phyloP scores from a whole-genome alignment of 148 eudicot species.

The Rhododendron molle region DNA sequence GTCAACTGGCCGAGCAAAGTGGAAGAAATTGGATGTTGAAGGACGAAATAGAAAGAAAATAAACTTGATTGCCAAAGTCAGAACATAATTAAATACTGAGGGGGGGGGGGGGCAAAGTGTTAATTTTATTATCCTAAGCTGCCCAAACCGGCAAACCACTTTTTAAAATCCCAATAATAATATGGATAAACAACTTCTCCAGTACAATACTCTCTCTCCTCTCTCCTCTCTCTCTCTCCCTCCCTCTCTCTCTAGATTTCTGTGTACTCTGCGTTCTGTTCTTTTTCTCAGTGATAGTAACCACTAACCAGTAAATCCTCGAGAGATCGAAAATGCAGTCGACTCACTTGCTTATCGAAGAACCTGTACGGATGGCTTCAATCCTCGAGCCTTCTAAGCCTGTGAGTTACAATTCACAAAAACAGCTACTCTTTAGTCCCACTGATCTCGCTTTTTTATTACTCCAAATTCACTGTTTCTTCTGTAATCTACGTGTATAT shows the following conservation, averaged over 20 bases:
- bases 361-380: slow-evolving; percentile 38
- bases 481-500: background rate
- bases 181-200: background rate
- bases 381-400: slow-evolving; percentile 45
- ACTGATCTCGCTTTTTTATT: slow-evolving; percentile 1
- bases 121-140: too few relatives aligned
- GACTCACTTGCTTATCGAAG: slow-evolving; percentile 31
- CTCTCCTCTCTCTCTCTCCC: background rate
- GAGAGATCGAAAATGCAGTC: slow-evolving; percentile 23
- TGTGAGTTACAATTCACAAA: slow-evolving; percentile 13
- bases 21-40: background rate
- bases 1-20: background rate
- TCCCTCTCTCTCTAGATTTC: background rate
- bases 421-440: background rate
- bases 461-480: background rate
- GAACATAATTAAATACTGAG: background rate
- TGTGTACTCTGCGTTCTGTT: background rate
- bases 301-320: background rate
- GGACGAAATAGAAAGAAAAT: background rate
- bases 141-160: background rate
- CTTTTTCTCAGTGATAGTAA: background rate
- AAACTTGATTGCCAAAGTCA: background rate
- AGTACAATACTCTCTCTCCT: background rate
- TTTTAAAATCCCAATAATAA: background rate
- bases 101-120: background rate